Evolutionary conservation across 257 asterid species (phyloP).

Genomic region (Buddleja alternifolia): DNA sequence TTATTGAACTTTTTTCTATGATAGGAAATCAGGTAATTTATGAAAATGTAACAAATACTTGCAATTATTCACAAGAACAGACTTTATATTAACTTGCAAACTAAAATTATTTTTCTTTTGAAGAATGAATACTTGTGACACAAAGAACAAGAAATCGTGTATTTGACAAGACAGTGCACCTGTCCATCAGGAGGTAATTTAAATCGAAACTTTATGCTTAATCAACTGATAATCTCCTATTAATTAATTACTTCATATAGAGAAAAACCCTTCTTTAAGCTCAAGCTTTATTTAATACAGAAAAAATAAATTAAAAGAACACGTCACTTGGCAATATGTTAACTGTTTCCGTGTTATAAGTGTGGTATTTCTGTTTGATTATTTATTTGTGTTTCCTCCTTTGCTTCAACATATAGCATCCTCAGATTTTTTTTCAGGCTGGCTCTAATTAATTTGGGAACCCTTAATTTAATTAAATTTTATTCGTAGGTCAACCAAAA

Average conservation of each 20-base stretch:
- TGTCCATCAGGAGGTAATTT: slow-evolving; percentile 24
- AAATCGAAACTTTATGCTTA: slow-evolving; percentile 17
- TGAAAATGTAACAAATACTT: too few relatives aligned
- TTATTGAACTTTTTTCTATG: too few relatives aligned
- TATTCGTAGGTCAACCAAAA: slow-evolving; percentile 14
- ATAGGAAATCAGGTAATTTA: too few relatives aligned
- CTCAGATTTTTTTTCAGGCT: slow-evolving; percentile 17
- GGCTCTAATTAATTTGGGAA: neutral
- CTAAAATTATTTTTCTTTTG: too few relatives aligned
- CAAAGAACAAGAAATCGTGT: slow-evolving; percentile 28
- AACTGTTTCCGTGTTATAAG: slow-evolving; percentile 4
- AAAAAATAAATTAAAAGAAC: too few relatives aligned
- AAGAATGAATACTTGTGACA: slow-evolving; percentile 15
- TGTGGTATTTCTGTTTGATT: slow-evolving; percentile 9
- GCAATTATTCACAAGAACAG: too few relatives aligned
- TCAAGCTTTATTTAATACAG: too few relatives aligned
- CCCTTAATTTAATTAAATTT: neutral
- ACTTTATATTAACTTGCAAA: too few relatives aligned
- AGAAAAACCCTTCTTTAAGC: too few relatives aligned
- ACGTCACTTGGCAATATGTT: neutral
- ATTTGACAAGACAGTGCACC: slow-evolving; percentile 27
- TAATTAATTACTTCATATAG: too few relatives aligned
- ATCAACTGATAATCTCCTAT: neutral
- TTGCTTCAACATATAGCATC: slow-evolving; percentile 33
- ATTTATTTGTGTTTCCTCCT: neutral